Evolutionary conservation across 1,284 basidiomycete species (phyloP).

Genomic region (Ustilago loliicola): DNA sequence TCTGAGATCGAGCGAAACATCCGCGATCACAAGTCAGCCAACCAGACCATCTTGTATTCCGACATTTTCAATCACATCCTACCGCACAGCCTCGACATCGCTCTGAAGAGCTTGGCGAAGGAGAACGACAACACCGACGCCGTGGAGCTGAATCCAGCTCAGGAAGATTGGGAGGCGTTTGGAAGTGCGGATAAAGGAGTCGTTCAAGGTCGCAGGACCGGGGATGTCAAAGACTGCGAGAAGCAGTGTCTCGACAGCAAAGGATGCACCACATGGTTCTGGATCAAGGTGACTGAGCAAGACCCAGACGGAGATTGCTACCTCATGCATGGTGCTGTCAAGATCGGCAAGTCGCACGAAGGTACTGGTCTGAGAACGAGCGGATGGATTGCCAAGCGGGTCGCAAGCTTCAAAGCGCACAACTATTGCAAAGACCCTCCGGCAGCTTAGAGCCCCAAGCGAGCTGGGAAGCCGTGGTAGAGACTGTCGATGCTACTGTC

Average conservation of each 20-base stretch:
- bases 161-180: constrained; percentile 34
- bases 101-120: background rate
- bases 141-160: constrained; percentile 21
- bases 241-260: constrained; percentile 17
- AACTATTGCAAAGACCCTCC: constrained; percentile 31
- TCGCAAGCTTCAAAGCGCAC: constrained; percentile 22
- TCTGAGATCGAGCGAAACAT: constrained; percentile 15
- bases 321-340: constrained; percentile 25
- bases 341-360: constrained; percentile 29
- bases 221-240: constrained; percentile 10
- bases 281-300: constrained; percentile 22
- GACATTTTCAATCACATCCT: constrained; percentile 28
- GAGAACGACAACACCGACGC: background rate
- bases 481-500: background rate
- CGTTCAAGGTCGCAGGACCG: background rate
- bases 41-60: constrained; percentile 26
- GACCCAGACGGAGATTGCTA: constrained; percentile 25
- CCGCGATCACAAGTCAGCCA: background rate
- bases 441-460: background rate
- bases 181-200: constrained; percentile 15
- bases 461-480: background rate
- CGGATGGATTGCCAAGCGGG: constrained; percentile 27
- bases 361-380: constrained; percentile 29
- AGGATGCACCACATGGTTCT: constrained; percentile 39
- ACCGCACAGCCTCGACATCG: constrained; percentile 7